Evolutionary conservation across 1,284 basidiomycete species (phyloP), one percentile per base, ranked within the genome.

Genomic region (Schizophyllum amplum): DNA sequence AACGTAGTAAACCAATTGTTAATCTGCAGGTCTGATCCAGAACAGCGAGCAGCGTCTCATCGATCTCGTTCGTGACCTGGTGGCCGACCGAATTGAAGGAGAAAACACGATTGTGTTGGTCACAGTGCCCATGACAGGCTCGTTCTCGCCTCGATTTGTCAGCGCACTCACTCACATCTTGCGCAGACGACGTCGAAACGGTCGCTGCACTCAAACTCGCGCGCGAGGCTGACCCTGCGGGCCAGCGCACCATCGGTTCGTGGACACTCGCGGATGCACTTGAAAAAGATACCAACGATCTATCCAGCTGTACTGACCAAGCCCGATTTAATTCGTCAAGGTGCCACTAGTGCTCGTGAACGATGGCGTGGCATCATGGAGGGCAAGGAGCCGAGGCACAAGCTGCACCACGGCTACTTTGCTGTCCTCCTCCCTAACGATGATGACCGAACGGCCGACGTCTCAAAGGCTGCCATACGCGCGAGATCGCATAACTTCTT

Each of bases 361-460:
- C 59, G 63, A 33, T 86, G 84, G 83, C 67, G 73, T 17, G 73
- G 76, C 1, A 71, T 84, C 1, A 68, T 87, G n/a, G 75, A 82
- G 60, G 80, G 80, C 22, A 68, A 57, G 20, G 54, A 23, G 51
- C 48, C 33, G 26, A 59, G 56, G 4, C 67, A 82, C 59, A 57
- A 33, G 1, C 71, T 85, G 9, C 74, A 64, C 15, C 82, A 82
- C 53, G 86, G 86, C 0, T 87, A 86, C 62, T 86, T 80, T 59
- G 86, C 83, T 52, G 82, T 84, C 42, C 81, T 82, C 42, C 79
- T 86, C n/a, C 81, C 83, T 0, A 77, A 84, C 56, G 84, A 86
- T 60, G 72, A 67, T 2, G 79, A 84, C 58, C 76, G 85, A 0
- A 62, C 64, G 13, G 62, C 65, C 7, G 67, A 68, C 0, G 67